Conservation (phyloP, 2,329 filamentous ascomycete species). For the Cladosporium sphaerospermum region DNA sequence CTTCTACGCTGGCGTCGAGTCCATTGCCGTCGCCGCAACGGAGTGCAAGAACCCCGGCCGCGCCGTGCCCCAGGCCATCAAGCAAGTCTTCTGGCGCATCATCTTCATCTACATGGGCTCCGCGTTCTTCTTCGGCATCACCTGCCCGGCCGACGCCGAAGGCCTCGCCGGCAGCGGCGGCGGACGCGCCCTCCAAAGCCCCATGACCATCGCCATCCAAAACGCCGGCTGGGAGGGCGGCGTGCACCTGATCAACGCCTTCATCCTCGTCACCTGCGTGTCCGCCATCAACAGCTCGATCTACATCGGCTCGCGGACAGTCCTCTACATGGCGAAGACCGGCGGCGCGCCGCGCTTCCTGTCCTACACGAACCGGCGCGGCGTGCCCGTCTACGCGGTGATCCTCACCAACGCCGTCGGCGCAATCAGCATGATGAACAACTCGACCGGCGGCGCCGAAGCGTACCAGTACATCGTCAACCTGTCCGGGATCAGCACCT, state of each 20-base stretch:
- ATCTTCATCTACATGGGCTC: constrained; percentile 60
- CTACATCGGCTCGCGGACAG: constrained; percentile 68
- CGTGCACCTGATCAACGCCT: constrained; percentile 51
- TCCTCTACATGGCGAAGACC: constrained; percentile 70
- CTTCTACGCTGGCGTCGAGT: constrained; percentile 48
- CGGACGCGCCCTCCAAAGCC: constrained; percentile 61
- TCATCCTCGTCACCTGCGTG: constrained; percentile 29
- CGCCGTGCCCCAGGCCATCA: constrained; percentile 31
- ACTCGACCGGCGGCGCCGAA: constrained; percentile 58
- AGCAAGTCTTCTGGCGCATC: constrained; percentile 29
- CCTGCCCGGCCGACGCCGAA: constrained; percentile 62
- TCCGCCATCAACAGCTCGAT: constrained; percentile 69
- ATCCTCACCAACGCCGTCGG: constrained; percentile 66
- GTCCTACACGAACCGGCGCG: constrained; percentile 59
- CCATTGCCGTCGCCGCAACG: constrained; percentile 47
- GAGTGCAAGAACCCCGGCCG: constrained; percentile 47
- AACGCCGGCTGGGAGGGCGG: constrained; percentile 68
- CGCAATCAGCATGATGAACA: constrained; percentile 68
- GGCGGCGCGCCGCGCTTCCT: constrained; percentile 65
- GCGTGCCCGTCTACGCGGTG: constrained; percentile 55
- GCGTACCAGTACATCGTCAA: constrained; percentile 67
- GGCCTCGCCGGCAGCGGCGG: constrained; percentile 53
- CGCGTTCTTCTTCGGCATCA: constrained; percentile 69
- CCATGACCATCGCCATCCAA: constrained; percentile 67
- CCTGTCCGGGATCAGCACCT: constrained; percentile 62